Conservation (phyloP, 495 filamentous ascomycete genomes). For the Sordaria brevicollis region DNA sequence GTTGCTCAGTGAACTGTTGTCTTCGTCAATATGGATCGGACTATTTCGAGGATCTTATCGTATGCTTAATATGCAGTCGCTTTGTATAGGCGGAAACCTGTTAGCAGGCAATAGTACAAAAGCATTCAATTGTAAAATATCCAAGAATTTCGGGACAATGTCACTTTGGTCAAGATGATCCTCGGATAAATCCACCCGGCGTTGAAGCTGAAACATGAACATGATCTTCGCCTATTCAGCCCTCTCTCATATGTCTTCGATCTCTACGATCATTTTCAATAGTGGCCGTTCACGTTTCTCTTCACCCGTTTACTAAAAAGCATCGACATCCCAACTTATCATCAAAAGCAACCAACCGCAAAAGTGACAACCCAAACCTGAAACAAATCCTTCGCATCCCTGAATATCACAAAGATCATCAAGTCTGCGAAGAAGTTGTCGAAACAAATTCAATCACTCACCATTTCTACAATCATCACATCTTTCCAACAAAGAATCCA, state of each 20-base stretch:
- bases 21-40: neutral
- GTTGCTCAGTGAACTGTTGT: neutral
- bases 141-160: too few relatives aligned
- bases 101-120: too few relatives aligned
- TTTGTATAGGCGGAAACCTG: neutral
- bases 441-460: neutral
- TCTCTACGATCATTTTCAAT: neutral
- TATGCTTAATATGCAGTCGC: neutral
- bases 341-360: neutral
- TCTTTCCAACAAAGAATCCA: neutral
- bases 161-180: too few relatives aligned
- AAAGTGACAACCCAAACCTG: neutral
- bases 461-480: neutral
- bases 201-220: neutral
- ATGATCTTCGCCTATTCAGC: neutral
- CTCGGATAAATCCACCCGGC: neutral
- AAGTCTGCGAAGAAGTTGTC: neutral
- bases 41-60: neutral
- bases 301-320: neutral
- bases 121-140: too few relatives aligned
- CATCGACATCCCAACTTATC: neutral
- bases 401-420: neutral
- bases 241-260: neutral
- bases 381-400: neutral
- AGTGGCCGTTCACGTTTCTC: neutral